A percentile compares a stretch with the other conserved stretches of the same genome.
phyloP scores from a whole-genome alignment of 1,139 yeast genomes.

The Groenewaldozyma sp. region DNA sequence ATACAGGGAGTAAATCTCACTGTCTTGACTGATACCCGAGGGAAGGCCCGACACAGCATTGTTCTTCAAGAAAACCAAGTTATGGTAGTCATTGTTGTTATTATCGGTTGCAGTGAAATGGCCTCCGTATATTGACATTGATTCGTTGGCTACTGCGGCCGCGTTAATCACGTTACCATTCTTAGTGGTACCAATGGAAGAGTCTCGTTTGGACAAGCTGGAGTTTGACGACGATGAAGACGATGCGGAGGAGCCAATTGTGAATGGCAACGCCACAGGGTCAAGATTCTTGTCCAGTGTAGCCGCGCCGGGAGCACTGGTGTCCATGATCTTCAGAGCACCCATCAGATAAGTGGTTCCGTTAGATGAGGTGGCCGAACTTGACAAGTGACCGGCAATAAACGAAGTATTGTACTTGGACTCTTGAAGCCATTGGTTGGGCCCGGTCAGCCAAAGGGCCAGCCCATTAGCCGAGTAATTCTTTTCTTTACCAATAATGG shows the following conservation, averaged over 20 bases:
- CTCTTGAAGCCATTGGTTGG: slow-evolving; percentile 21
- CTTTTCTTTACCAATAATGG: slow-evolving; percentile 19
- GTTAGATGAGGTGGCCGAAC: slow-evolving; percentile 8
- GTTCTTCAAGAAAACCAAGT: slow-evolving; percentile 33
- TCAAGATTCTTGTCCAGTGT: slow-evolving; percentile 19
- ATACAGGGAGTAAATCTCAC: slow-evolving; percentile 35
- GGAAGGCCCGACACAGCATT: slow-evolving; percentile 3
- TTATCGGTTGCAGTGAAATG: slow-evolving; percentile 30
- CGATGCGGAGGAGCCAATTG: slow-evolving; percentile 27
- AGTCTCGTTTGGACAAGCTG: slow-evolving; percentile 14
- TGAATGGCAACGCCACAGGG: slow-evolving; percentile 22
- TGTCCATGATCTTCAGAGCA: slow-evolving; percentile 16
- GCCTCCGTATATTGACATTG: slow-evolving; percentile 49
- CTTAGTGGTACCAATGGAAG: slow-evolving; percentile 12
- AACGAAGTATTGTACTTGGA: slow-evolving; percentile 12
- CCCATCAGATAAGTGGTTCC: slow-evolving; percentile 19
- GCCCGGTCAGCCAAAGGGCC: slow-evolving; percentile 23
- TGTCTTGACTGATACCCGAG: slow-evolving; percentile 26
- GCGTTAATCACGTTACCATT: slow-evolving; percentile 21
- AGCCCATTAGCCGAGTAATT: slow-evolving; percentile 19
- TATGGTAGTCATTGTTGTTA: slow-evolving; percentile 21
- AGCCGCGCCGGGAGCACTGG: slow-evolving; percentile 22
- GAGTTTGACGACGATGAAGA: slow-evolving; percentile 14
- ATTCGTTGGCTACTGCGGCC: slow-evolving; percentile 39
- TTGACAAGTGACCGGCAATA: slow-evolving; percentile 19